Base-by-base conservation (phyloP, 495 filamentous ascomycete species). In the Tetracladium setigerum region DNA sequence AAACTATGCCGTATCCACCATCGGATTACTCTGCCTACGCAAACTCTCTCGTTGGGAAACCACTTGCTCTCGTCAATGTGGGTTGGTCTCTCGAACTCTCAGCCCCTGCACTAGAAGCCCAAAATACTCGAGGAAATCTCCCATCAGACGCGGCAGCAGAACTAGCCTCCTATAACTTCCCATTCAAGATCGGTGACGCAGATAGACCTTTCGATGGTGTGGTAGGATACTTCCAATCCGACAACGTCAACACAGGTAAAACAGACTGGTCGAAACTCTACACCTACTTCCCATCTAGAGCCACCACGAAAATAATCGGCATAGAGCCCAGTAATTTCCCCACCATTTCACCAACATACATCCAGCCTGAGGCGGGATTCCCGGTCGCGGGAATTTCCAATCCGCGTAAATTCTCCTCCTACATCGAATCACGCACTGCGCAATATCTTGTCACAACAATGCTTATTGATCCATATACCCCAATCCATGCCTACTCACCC, bases 41-140 rank as follows among this genome's bases (percentile, higher is more conserved):
- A n/a, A 57, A 49, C 38, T 44, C 63, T 1, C 38, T 74, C 16
- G 53, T 76, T 15, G 73, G 74, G 2, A 61, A 58, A 43, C 74
- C 74, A 0, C 59, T 78, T 2, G 74, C 72, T 0, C 64, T 78
- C 3, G 64, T 67, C 17, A 69, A 74, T 39, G 55, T 57, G 35
- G 73, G 66, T 0, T 70, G 59, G 62, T 65, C 60, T 0, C 56
- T 78, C 5, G 74, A 78, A 55, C 58, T 78, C 0, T 61, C 60
- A 13, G 39, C 18, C 14, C 46, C 59, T n/a, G 44, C 52, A 8
- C 54, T 51, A 8, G n/a, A 11, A 15, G 55, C 52, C 35, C 55
- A 64, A 40, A 43, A 54, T 0, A 56, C 34, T 15, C 24, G 42
- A 33, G 38, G 39, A 27, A 31, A 18, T 1, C 38, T 12, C 2